Percentiles rank a stretch among this genome's conserved stretches.
These are phyloP conservation scores for Suhomyces bokatorum DNA, from an alignment of 1,139 yeast genomes.

Conservation along the genomic window DNA sequence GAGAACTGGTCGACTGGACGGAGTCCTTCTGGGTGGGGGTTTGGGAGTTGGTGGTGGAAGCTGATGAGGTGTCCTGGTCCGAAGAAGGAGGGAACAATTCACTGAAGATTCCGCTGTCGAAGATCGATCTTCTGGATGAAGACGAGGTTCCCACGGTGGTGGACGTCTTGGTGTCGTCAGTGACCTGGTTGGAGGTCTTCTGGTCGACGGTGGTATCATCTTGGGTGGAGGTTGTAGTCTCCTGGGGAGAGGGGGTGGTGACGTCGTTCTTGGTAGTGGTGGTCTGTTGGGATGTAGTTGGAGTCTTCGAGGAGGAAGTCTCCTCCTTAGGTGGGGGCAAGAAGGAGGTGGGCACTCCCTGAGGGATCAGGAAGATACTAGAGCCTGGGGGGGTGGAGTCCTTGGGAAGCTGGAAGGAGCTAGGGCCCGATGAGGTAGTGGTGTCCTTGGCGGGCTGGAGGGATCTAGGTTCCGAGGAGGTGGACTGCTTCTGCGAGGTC, in stretches of 20 bases:
- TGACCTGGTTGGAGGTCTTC: neutral
- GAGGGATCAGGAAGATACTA: too few relatives aligned
- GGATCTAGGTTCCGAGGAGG: neutral
- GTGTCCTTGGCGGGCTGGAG: too few relatives aligned
- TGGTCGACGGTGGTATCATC: neutral
- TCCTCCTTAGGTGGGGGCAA: neutral
- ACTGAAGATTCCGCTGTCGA: neutral
- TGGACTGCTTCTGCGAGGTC: neutral
- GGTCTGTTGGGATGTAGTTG: neutral
- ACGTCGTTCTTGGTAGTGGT: neutral
- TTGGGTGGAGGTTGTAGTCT: neutral
- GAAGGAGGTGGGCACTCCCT: too few relatives aligned
- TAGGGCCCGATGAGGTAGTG: neutral
- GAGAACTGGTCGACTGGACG: neutral
- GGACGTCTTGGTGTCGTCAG: neutral
- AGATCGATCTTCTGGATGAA: neutral
- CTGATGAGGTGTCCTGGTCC: neutral
- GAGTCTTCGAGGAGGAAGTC: neutral
- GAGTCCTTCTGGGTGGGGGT: conserved; percentile 1
- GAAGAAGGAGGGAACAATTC: neutral
- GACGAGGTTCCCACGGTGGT: neutral
- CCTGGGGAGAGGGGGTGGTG: neutral
- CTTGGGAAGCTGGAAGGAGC: too few relatives aligned
- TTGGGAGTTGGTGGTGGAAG: conserved; percentile 1
- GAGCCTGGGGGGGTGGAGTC: neutral